Evolutionary conservation across 768 basidiomycete species (phyloP).

Genomic region (Harrya chromipes): DNA sequence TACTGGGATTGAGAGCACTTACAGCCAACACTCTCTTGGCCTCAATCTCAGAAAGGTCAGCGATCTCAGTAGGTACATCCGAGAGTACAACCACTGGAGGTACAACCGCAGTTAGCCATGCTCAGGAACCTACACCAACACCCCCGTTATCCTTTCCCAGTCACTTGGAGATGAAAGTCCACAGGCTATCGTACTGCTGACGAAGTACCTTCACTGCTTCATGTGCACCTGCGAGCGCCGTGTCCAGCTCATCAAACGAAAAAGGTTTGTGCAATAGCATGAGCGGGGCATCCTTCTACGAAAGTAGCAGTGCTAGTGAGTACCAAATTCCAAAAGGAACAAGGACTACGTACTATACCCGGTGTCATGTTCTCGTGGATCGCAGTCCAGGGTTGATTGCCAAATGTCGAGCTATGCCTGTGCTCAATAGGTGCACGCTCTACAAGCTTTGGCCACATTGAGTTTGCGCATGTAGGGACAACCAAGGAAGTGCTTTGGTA

Average conservation of each 20-base stretch:
- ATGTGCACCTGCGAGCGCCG: slow-evolving; percentile 20
- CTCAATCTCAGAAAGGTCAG: slow-evolving; percentile 21
- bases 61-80: slow-evolving; percentile 13
- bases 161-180: slow-evolving; percentile 13
- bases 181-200: slow-evolving; percentile 25
- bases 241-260: slow-evolving; percentile 25
- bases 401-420: slow-evolving; percentile 25
- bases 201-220: slow-evolving; percentile 27
- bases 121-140: not conserved
- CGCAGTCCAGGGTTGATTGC: slow-evolving; percentile 13
- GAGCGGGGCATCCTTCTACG: slow-evolving; percentile 9
- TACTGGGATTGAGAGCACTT: slow-evolving; percentile 1
- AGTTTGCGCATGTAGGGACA: slow-evolving; percentile 8
- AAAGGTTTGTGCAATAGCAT: slow-evolving; percentile 10
- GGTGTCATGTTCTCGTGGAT: slow-evolving; percentile 6
- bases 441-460: slow-evolving; percentile 15
- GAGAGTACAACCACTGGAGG: not conserved
- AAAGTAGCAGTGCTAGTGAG: slow-evolving; percentile 1
- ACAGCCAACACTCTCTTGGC: slow-evolving; percentile 22
- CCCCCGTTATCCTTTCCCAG: slow-evolving; percentile 2
- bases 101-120: not conserved
- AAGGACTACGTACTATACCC: slow-evolving; percentile 6
- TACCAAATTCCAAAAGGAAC: not conserved
- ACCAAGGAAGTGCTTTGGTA: slow-evolving; percentile 4
- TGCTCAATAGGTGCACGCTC: slow-evolving; percentile 5